These are phyloP conservation scores for Aspergillus sclerotialis DNA, from an alignment of 2,329 filamentous ascomycete genomes.

Conservation along the genomic window DNA sequence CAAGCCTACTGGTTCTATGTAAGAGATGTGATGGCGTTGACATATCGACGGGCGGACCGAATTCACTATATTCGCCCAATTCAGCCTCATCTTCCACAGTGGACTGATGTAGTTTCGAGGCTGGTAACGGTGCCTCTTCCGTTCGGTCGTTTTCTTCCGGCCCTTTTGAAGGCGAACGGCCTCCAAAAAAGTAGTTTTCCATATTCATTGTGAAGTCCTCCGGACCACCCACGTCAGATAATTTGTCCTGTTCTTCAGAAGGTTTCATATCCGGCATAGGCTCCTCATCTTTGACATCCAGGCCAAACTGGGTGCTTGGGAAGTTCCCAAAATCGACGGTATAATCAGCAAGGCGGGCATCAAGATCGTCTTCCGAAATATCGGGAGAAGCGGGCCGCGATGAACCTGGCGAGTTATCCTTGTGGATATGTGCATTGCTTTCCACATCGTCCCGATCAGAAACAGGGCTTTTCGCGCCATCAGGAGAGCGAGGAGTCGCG, in stretches of 20 bases:
- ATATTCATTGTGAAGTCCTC: constrained; percentile 38
- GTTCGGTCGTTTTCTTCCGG: constrained; percentile 3
- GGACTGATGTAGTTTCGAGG: constrained; percentile 17
- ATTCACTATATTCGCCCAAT: constrained; percentile 34
- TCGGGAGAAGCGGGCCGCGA: constrained; percentile 16
- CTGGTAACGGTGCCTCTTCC: constrained; percentile 11
- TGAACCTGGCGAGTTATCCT: constrained; percentile 7
- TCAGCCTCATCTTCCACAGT: constrained; percentile 24
- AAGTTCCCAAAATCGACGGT: constrained; percentile 34
- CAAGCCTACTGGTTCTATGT: constrained; percentile 18
- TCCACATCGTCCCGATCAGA: constrained; percentile 9
- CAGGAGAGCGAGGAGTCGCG: constrained; percentile 15
- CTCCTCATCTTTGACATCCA: constrained; percentile 16
- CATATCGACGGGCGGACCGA: constrained; percentile 37
- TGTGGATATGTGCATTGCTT: constrained; percentile 7
- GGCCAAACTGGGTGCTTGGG: constrained; percentile 20
- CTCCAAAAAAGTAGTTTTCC: constrained; percentile 32
- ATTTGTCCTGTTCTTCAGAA: constrained; percentile 20
- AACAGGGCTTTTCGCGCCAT: constrained; percentile 15
- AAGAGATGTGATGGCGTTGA: constrained; percentile 37
- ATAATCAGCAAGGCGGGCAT: constrained; percentile 34
- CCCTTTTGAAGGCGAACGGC: constrained; percentile 10
- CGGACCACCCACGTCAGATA: constrained; percentile 34
- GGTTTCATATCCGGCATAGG: constrained; percentile 18
- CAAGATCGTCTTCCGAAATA: constrained; percentile 25